phyloP scores from a whole-genome alignment of 176 grass and related monocot genomes.

The maize (Zea mays) region DNA sequence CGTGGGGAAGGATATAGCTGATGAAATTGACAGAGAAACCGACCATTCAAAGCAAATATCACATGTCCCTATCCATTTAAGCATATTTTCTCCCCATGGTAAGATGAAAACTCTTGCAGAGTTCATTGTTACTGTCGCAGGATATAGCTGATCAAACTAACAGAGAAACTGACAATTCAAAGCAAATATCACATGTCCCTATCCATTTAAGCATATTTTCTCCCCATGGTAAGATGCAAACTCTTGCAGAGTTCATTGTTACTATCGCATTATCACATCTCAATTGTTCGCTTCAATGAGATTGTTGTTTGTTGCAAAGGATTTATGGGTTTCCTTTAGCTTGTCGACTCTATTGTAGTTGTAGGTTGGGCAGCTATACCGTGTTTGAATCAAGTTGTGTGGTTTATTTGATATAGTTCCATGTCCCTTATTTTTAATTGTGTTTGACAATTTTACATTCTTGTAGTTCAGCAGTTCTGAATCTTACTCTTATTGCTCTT shows the following conservation, averaged over 20 bases:
- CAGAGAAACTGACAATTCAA: conserved; percentile 79
- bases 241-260: not conserved
- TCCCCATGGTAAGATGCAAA: conserved; percentile 58
- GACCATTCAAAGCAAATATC: conserved; percentile 86
- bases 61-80: conserved; percentile 83
- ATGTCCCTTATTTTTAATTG: not conserved
- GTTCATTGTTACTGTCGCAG: conserved; percentile 12
- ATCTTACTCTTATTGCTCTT: conserved; percentile 97
- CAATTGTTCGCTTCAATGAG: conserved; percentile 17
- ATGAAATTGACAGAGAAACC: conserved; percentile 92
- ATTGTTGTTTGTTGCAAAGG: conserved; percentile 25
- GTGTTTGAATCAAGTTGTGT: not conserved
- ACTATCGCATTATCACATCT: not conserved
- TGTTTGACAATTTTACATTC: conserved; percentile 40
- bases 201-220: conserved; percentile 92
- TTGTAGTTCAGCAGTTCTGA: conserved; percentile 98
- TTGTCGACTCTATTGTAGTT: not conserved
- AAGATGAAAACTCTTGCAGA: conserved; percentile 20
- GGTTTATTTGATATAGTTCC: conserved; percentile 1
- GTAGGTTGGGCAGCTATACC: not conserved
- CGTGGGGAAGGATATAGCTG: conserved; percentile 93
- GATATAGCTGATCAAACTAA: conserved; percentile 96
- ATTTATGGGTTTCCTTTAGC: conserved; percentile 16
- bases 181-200: conserved; percentile 83
- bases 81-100: conserved; percentile 82